Evolutionary conservation across 768 basidiomycete species (phyloP), one percentile per base, ranked within the genome.

Genomic region (Amanita brunnescens): DNA sequence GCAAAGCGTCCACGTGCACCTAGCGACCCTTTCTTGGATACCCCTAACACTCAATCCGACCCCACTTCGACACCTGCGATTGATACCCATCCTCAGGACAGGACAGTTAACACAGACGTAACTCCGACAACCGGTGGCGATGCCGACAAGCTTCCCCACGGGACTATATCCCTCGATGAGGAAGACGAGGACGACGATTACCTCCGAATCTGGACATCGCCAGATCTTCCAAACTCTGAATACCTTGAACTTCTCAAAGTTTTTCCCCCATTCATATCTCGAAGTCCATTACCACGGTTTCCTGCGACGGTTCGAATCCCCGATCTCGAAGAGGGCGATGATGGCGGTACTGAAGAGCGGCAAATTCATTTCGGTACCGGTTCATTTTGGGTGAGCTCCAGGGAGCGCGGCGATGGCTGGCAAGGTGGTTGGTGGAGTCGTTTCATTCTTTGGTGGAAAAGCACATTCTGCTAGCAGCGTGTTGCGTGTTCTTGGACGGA

Each of bases 281-380:
- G 80, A 45, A 75, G 79, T 52, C 61, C 81, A n/a, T 63, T 87
- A 39, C 87, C 87, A 23, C 82, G 90, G 35, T 92, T 94, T 67
- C 74, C 79, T 26, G 53, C 59, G 32, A 67, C 60, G 57, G 52
- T 65, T 54, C 72, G 74, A 37, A 67, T 63, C 41, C 57, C 70
- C 26, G 88, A 90, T 61, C 67, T 87, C 30, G 88, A 90, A 64
- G 84, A 85, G 61, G 87, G 80, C 21, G 78, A 78, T 50, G 78
- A 79, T 44, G 74, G 77, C 41, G 68, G 72, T 33, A 69, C 63
- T 14, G 79, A 80, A 57, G 73, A 71, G 54, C 77, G 76, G 50
- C 76, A 76, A 32, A 75, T 91, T 52, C 77, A 75, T 26, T 80
- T 81, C 62, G 91, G 91, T 16, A 92, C 91, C n/a, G 91, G 91